Percentiles rank a stretch among this genome's conserved stretches.
These are phyloP conservation scores for Pythium phragmitis DNA, from an alignment of 352 stramenopile genomes.

Conservation along the genomic window DNA sequence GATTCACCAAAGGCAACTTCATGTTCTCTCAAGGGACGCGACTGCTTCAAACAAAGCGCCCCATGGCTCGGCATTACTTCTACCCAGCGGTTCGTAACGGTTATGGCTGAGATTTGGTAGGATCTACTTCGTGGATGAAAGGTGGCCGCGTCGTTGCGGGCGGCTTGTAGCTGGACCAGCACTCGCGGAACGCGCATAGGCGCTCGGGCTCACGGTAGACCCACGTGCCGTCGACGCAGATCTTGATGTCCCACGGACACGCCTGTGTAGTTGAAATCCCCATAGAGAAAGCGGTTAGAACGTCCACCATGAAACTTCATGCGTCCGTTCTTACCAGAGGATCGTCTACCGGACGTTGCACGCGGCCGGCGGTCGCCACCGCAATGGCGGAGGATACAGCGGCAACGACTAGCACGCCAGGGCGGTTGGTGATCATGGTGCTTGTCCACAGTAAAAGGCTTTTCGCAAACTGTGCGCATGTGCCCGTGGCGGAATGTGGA, in stretches of 20 bases:
- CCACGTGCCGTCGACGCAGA: slow-evolving; percentile 68
- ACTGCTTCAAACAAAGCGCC: not conserved
- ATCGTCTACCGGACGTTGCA: slow-evolving; percentile 27
- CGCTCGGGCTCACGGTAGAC: slow-evolving; percentile 47
- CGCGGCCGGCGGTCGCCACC: not conserved
- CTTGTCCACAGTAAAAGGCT: not conserved
- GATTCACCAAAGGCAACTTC: not conserved
- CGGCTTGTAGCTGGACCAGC: slow-evolving; percentile 30
- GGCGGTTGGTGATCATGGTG: not conserved
- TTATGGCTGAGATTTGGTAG: not conserved
- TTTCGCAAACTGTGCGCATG: not conserved
- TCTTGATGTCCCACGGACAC: slow-evolving; percentile 60
- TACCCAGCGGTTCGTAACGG: not conserved
- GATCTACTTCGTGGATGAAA: not conserved
- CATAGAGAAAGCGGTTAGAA: not conserved
- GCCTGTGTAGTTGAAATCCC: slow-evolving; percentile 26
- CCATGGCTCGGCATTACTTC: no score
- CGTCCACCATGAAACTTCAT: not conserved
- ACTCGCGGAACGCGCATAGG: slow-evolving; percentile 52
- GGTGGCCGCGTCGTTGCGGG: not conserved
- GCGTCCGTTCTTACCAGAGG: slow-evolving; percentile 33
- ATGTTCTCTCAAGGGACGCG: not conserved
- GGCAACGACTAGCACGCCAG: not conserved
- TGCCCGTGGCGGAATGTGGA: no score
- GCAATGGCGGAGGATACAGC: not conserved